Evolutionary conservation across 495 filamentous ascomycete genomes (phyloP), one percentile per base, ranked within the genome.

Genomic region (Amorphotheca resinae): DNA sequence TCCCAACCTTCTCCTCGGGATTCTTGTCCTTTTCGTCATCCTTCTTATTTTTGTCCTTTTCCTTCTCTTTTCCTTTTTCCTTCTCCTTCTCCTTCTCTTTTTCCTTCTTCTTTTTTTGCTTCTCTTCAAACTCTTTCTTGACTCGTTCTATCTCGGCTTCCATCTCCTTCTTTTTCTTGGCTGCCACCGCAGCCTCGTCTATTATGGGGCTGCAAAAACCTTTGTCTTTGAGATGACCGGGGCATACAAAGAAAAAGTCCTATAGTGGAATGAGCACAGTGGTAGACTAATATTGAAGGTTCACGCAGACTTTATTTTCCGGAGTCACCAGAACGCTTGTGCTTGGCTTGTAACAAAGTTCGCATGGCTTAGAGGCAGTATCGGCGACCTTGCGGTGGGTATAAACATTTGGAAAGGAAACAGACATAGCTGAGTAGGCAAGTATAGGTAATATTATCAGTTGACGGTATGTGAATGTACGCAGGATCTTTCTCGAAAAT

Each of bases 201-300:
- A 88, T 68, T 46, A 87, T 80, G 9, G 88, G 80, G 11, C 73
- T 76, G 55, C 80, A 86, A 60, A 93, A 95, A 9, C 80, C 71
- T 17, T 70, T 68, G 56, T 98, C 91, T 56, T 83, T 85, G 8
- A 95, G 69, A 60, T 98, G 91, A 33, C 72, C 66, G 11, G 77
- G 72, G 54, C 91, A 98, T 22, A 89, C 72, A 57, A 93, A 94
- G 62, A 98, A 96, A 67, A 84, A 94, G 59, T 98, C 91, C 84
- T 93, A 57, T 36, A 30, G 49, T 5, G 46, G 5, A 15, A 34
- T 31, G 21, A 50, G 14, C 21, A 28, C 25, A 25, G n/a, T 17
- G 9, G 28, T 15, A 40, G 16, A 22, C 8, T 18, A 46, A 49
- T 34, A 9, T 9, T 37, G 30, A 16, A 11, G 15, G 14, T 48